Evolutionary conservation across 1,139 yeast genomes (phyloP), one percentile per base, ranked within the genome.

Genomic region (Candida mesenterica): DNA sequence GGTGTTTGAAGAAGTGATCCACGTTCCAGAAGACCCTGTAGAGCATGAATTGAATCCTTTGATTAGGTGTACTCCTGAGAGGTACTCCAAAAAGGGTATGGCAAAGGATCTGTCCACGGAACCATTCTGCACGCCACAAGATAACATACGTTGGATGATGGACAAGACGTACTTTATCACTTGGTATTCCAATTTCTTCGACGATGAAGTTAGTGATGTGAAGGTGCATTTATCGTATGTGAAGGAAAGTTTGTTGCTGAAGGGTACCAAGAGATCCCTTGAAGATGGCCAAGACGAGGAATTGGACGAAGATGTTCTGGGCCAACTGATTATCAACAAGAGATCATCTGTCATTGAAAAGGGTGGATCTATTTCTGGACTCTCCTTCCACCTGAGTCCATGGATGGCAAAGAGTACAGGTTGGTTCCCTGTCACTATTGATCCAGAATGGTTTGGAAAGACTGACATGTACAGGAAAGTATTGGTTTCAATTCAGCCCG

Each of bases 81-180:
- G 72, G 32, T 88, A 84, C 55, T 70, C 68, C 51, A 74, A 72
- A 48, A 84, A 79, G 56, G 92, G 92, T 7, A 40, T 67, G 29
- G 81, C 78, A 24, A 77, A 77, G 49, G 75, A 75, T 43, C 56
- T 60, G 17, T 42, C 59, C 0, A 75, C 87, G 25, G 90, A 70
- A 38, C 96, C 96, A 13, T 85, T 87, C 57, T 88, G 96, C 58
- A 76, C 85, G 18, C 96, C 96, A 14, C 68, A 64, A 23, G 92
- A 85, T 45, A 71, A 77, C 42, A 53, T 68, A 10, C 66, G 62
- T 28, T 67, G 82, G 60, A 71, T 74, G 43, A 57, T 74, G 42
- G 95, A 74, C 27, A 61, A 71, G 39, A 75, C 85, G 1, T 84
- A 85, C 52, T 88, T 89, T 53, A 60, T 85, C 35, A 79, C 92